These are phyloP conservation scores for Takashimella tepidaria DNA, from an alignment of 1,284 basidiomycete species.

Conservation along the genomic window DNA sequence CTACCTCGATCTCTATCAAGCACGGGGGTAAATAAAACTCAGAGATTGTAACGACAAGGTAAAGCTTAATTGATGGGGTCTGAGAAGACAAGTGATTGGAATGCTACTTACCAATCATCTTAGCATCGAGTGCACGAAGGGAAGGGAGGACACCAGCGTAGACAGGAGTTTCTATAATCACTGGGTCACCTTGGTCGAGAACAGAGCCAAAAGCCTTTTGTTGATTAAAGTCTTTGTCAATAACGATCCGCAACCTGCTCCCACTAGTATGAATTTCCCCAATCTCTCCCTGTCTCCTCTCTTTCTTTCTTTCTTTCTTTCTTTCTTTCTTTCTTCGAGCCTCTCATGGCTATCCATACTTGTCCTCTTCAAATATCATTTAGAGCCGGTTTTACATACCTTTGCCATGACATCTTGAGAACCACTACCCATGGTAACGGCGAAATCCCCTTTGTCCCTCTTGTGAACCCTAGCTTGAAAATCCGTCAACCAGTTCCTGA, in stretches of 20 bases:
- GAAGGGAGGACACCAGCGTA: conserved; percentile 58
- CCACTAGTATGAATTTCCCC: neutral
- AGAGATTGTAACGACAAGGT: no score
- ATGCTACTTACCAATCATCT: conserved; percentile 65
- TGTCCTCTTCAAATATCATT: neutral
- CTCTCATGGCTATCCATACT: no score
- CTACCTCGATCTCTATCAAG: conserved; percentile 78
- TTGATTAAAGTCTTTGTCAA: neutral
- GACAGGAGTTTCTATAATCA: conserved; percentile 79
- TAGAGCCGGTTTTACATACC: conserved; percentile 48
- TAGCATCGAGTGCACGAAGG: conserved; percentile 39
- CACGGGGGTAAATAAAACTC: no score
- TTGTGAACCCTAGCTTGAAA: conserved; percentile 64
- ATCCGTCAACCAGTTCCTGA: conserved; percentile 62
- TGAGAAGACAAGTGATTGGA: conserved; percentile 5
- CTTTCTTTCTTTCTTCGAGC: no score
- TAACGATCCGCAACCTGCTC: neutral
- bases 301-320: no score
- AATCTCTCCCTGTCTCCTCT: no score
- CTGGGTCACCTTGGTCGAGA: conserved; percentile 72
- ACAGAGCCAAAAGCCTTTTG: conserved; percentile 54
- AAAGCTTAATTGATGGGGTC: no score
- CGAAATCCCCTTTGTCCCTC: conserved; percentile 57
- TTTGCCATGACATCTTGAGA: conserved; percentile 86
- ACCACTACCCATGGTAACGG: conserved; percentile 70